A percentile compares a stretch with the other conserved stretches of the same genome.
Conservation (phyloP, 2,329 filamentous ascomycete species). For the Penicillium capsulatum region DNA sequence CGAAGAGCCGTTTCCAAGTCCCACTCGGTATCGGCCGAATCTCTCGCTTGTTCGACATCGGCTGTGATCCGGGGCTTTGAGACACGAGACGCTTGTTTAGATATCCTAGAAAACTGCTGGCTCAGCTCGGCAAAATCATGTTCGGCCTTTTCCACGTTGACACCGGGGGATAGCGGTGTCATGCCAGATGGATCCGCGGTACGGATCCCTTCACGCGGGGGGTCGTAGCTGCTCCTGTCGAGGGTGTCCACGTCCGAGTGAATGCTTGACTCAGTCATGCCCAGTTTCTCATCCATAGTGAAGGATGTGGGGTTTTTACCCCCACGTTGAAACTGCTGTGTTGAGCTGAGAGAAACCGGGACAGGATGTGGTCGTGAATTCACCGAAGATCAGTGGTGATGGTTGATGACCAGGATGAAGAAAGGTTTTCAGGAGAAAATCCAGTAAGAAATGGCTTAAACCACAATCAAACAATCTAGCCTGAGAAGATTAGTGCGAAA, state of each 20-base stretch:
- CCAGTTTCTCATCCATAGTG: constrained; percentile 21
- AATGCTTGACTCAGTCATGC: constrained; percentile 11
- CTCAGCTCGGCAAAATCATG: constrained; percentile 42
- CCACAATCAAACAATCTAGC: background rate
- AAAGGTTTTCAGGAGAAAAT: no score
- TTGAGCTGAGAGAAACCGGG: no score
- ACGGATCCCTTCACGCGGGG: constrained; percentile 28
- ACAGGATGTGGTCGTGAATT: no score
- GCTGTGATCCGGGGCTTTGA: constrained; percentile 22
- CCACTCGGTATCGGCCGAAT: constrained; percentile 52
- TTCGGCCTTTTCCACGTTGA: constrained; percentile 47
- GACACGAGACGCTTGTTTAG: constrained; percentile 29
- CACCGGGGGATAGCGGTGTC: constrained; percentile 34
- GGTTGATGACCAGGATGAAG: no score
- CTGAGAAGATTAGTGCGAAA: background rate
- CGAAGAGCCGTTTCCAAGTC: constrained; percentile 71
- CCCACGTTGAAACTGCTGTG: no score
- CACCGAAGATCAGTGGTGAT: no score
- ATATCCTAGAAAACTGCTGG: constrained; percentile 37
- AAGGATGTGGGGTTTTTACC: no score
- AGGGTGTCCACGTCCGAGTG: constrained; percentile 29
- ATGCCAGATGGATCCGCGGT: constrained; percentile 32
- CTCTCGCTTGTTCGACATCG: constrained; percentile 58
- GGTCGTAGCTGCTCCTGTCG: constrained; percentile 26
- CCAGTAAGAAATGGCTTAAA: background rate